phyloP scores from a whole-genome alignment of 2,329 filamentous ascomycete genomes.

The Colletotrichum sp. region DNA sequence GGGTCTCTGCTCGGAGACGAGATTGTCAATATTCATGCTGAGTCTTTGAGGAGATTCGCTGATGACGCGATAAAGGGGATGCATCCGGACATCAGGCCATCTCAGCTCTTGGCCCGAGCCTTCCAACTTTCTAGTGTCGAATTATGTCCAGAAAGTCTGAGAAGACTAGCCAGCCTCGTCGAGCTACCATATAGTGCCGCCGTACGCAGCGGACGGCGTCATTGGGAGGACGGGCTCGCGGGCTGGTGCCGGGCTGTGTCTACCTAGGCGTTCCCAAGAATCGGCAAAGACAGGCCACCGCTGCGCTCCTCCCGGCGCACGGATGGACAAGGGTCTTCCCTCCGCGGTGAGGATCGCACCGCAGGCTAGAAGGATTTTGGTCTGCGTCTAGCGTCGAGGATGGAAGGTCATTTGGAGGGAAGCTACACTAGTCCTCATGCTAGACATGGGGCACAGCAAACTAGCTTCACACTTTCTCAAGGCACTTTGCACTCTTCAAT shows the following conservation, averaged over 20 bases:
- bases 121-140: neutral
- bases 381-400: neutral
- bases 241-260: neutral
- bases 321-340: conserved; percentile 1
- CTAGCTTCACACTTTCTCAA: neutral
- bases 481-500: neutral
- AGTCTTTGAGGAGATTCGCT: neutral
- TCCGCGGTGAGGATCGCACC: neutral
- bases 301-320: conserved; percentile 7
- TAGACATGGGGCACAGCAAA: neutral
- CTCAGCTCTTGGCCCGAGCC: neutral
- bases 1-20: neutral
- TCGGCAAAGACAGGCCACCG: conserved; percentile 12
- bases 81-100: neutral
- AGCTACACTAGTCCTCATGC: neutral
- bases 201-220: neutral
- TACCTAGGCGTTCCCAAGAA: conserved; percentile 12
- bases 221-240: neutral
- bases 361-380: conserved; percentile 3
- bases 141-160: neutral
- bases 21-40: conserved; percentile 4
- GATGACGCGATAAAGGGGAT: neutral
- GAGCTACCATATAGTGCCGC: neutral
- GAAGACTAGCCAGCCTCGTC: conserved; percentile 2
- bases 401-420: neutral